Conservation (phyloP, 1,139 yeast genomes). For the Nakaseomyces glabratus region DNA sequence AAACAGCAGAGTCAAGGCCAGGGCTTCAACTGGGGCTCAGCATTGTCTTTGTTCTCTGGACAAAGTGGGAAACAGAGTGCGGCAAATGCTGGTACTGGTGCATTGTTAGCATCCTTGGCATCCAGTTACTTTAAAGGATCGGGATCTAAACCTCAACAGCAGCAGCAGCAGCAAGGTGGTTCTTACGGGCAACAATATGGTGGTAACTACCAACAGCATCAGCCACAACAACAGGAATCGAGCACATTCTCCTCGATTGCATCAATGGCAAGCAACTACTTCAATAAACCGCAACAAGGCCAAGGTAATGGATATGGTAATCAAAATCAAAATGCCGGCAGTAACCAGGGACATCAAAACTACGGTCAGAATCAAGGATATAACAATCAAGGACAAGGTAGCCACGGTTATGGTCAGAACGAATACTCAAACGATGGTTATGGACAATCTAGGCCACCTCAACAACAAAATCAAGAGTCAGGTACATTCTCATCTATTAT, state of each 20-base stretch:
- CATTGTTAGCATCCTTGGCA: slow-evolving; percentile 22
- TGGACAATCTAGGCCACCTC: background rate
- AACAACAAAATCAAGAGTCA: slow-evolving; percentile 1
- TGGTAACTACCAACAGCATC: slow-evolving; percentile 1
- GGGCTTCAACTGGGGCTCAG: slow-evolving; percentile 20
- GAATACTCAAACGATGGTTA: slow-evolving; percentile 2
- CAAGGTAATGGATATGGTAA: slow-evolving; percentile 6
- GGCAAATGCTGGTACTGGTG: slow-evolving; percentile 13
- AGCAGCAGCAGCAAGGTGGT: slow-evolving; percentile 5
- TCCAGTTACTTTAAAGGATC: slow-evolving; percentile 15
- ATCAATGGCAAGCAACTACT: slow-evolving; percentile 13
- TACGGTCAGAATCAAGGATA: slow-evolving; percentile 7
- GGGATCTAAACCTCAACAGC: background rate
- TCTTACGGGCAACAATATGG: slow-evolving; percentile 7
- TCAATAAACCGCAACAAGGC: slow-evolving; percentile 8
- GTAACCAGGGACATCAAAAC: slow-evolving; percentile 6
- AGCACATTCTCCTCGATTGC: slow-evolving; percentile 11
- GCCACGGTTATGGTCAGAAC: background rate
- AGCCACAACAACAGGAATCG: slow-evolving; percentile 4
- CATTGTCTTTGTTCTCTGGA: slow-evolving; percentile 21
- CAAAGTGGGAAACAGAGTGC: slow-evolving; percentile 8
- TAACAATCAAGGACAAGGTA: slow-evolving; percentile 4
- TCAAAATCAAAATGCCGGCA: slow-evolving; percentile 5
- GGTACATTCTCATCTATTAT: slow-evolving; percentile 11
- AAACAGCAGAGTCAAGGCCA: slow-evolving; percentile 11